Evolutionary conservation across 192 early-diverging fungal genomes (phyloP).

Genomic region (Mortierella alpina): DNA sequence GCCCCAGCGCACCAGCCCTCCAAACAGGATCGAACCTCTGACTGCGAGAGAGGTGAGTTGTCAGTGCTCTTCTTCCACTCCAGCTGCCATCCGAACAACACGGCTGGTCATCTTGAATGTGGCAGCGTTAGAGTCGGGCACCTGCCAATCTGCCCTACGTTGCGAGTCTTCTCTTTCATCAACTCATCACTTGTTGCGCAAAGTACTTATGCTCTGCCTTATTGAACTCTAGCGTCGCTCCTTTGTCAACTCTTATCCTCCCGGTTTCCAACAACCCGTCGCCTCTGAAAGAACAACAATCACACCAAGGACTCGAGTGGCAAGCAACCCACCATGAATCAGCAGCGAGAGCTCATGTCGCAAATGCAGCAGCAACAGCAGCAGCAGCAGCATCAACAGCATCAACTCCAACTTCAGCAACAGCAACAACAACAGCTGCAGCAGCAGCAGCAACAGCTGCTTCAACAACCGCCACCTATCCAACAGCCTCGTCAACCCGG

Average conservation of each 20-base stretch:
- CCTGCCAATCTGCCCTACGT: no score
- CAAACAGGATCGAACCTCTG: no score
- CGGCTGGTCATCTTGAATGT: no score
- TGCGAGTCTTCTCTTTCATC: no score
- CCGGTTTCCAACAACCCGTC: neutral
- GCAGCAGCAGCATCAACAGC: conserved; percentile 25
- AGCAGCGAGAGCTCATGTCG: conserved; percentile 18
- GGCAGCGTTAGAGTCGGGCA: no score
- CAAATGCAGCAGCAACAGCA: conserved; percentile 13
- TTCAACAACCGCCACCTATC: conserved; percentile 19
- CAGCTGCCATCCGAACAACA: no score
- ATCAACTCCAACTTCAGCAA: conserved; percentile 15
- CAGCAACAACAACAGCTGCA: conserved; percentile 31
- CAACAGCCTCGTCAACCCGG: conserved; percentile 42
- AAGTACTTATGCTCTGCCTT: no score
- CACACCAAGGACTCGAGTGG: neutral
- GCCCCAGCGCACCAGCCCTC: no score
- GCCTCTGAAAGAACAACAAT: no score
- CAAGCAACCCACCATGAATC: conserved; percentile 19
- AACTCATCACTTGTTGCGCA: no score
- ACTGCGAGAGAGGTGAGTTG: no score
- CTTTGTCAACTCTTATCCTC: neutral
- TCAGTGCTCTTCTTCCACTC: no score
- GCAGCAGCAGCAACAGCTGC: conserved; percentile 33
- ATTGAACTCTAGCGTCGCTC: neutral